Base-by-base conservation (phyloP, 345 rosid genomes). In the Fremontodendron californicum region DNA sequence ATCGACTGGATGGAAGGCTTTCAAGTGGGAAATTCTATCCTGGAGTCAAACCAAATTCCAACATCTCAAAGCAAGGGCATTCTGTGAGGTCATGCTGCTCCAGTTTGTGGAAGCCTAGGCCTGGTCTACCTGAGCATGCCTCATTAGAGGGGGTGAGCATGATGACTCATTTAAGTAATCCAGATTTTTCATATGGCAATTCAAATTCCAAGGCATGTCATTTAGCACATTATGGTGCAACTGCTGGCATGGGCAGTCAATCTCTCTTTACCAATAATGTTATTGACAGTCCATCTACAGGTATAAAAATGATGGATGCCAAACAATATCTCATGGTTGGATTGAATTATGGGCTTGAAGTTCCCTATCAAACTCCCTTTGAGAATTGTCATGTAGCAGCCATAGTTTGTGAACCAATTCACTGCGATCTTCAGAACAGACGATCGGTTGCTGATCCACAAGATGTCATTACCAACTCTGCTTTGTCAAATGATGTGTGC, bases 251-350 rank as follows among this genome's bases (percentile, higher is more conserved):
- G 18, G 55, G 19, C 40, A 45, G 71, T 78, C 73, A 77, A 40
- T 6, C 71, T 73, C 61, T 52, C 25, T 52, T 52, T 6, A 8
- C 12, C 3, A 6, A 52, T 13, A 12, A 67, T 58, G 39, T 33
- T 60, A 18, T 19, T n/a, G 71, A 3, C 29, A 18, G 52, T 16
- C 73, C 66, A 19, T 58, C 76, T 11, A 8, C 74, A n/a, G 66
- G 54, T 57, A 35, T 18, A 52, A 79, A 33, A 33, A 55, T 23
- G 31, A 18, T 23, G 31, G 27, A 54, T 15, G n/a, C 77, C 58
- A 69, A 80, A 49, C 71, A 55, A 39, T 77, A 80, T 80, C 60
- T 48, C 62, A 66, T 80, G 72, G 66, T 51, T 0, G 78, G 79
- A 60, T 70, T 68, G 15, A 46, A 62, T 13, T 33, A 21, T 33